A percentile compares a stretch with the other conserved stretches of the same genome.
phyloP scores from a whole-genome alignment of 306 rosid species.

The Mimosa pudica region DNA sequence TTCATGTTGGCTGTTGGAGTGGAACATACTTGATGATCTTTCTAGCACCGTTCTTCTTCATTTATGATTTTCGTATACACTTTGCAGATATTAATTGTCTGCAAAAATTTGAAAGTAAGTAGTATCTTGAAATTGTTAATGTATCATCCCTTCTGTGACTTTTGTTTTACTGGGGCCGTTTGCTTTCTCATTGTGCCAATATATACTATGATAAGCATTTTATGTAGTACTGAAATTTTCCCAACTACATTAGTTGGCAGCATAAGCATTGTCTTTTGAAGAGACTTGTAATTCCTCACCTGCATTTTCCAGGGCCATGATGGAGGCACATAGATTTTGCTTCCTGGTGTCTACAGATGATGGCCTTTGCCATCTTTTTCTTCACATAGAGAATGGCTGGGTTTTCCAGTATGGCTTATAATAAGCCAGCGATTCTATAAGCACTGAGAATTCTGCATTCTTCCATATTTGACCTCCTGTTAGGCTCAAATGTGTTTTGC shows the following conservation, averaged over 20 bases:
- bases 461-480: slow-evolving; percentile 54
- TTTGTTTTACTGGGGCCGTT: slow-evolving; percentile 29
- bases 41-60: slow-evolving; percentile 27
- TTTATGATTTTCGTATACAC: slow-evolving; percentile 31
- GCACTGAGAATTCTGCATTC: slow-evolving; percentile 45
- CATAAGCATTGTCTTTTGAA: slow-evolving; percentile 45
- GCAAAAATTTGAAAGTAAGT: slow-evolving; percentile 31
- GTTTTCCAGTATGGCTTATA: slow-evolving; percentile 42
- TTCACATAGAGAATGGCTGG: slow-evolving; percentile 44
- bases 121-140: slow-evolving; percentile 29
- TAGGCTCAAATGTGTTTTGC: slow-evolving; percentile 56
- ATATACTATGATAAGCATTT: slow-evolving; percentile 27
- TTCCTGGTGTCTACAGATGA: slow-evolving; percentile 59
- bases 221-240: slow-evolving; percentile 34
- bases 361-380: slow-evolving; percentile 51
- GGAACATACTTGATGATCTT: slow-evolving; percentile 27
- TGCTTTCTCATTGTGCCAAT: slow-evolving; percentile 38
- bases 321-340: slow-evolving; percentile 65
- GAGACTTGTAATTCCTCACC: slow-evolving; percentile 60
- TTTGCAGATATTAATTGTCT: slow-evolving; percentile 31
- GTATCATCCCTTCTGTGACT: slow-evolving; percentile 24
- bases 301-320: slow-evolving; percentile 76
- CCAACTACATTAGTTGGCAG: slow-evolving; percentile 45
- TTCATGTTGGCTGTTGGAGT: slow-evolving; percentile 28
- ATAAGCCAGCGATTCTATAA: slow-evolving; percentile 45